These are phyloP conservation scores for Parasitella parasitica DNA, from an alignment of 371 early-diverging fungal genomes.

Conservation along the genomic window DNA sequence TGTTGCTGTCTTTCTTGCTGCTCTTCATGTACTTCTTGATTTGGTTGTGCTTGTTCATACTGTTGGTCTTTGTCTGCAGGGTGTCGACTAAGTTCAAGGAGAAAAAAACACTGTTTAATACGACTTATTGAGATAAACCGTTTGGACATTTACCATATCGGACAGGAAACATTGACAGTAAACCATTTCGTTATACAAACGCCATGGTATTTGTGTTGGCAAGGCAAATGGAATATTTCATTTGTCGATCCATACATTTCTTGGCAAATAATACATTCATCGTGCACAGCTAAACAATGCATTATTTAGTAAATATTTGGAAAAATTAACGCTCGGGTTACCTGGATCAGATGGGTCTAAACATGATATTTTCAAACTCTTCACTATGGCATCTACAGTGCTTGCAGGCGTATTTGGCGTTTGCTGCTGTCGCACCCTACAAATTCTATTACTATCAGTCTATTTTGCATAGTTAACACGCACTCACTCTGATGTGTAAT, in stretches of 20 bases:
- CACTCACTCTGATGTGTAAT: slow-evolving; percentile 7
- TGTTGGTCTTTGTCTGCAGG: background rate
- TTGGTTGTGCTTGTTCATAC: too few relatives aligned
- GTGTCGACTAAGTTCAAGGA: background rate
- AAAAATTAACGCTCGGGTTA: background rate
- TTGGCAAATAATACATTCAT: slow-evolving; percentile 22
- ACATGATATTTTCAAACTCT: background rate
- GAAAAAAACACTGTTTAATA: background rate
- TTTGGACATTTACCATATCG: slow-evolving; percentile 12
- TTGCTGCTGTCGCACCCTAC: background rate
- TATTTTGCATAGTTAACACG: background rate
- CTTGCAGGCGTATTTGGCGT: background rate
- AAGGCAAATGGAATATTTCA: slow-evolving; percentile 9
- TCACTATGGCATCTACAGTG: background rate
- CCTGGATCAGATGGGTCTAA: slow-evolving; percentile 5
- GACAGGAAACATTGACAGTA: slow-evolving; percentile 7
- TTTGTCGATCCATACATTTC: background rate
- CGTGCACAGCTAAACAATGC: background rate
- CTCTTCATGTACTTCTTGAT: background rate
- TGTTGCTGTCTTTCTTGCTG: background rate
- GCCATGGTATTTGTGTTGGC: slow-evolving; percentile 13
- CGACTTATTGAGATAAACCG: background rate
- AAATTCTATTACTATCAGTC: background rate
- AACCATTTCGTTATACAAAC: slow-evolving; percentile 14
- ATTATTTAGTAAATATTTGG: background rate